phyloP scores from a whole-genome alignment of 2,329 filamentous ascomycete genomes.

The Chaetomium globosum region DNA sequence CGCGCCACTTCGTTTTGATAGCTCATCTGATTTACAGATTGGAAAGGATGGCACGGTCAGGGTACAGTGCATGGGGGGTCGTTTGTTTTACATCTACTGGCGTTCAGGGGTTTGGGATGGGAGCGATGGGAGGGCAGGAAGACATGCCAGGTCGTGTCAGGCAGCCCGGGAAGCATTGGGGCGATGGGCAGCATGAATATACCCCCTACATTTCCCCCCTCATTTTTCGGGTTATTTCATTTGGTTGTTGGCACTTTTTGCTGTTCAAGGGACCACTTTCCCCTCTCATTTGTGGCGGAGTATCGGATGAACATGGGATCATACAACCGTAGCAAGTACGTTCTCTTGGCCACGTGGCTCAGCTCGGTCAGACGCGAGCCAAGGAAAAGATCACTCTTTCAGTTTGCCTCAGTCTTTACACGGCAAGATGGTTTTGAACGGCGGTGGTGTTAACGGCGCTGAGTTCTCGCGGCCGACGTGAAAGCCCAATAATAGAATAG shows the following conservation, averaged over 20 bases:
- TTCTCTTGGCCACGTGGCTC: not conserved
- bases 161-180: not conserved
- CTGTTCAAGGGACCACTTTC: conserved; percentile 1
- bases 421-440: not conserved
- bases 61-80: conserved; percentile 1
- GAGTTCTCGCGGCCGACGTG: not conserved
- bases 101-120: not conserved
- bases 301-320: not conserved
- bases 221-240: not conserved
- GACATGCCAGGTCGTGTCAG: not conserved
- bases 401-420: not conserved
- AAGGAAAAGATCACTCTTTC: not conserved
- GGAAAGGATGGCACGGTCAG: not conserved
- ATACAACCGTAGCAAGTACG: not conserved
- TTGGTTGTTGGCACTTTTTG: not conserved
- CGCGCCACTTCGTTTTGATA: conserved; percentile 1
- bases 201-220: conserved; percentile 11
- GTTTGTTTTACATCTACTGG: conserved; percentile 17
- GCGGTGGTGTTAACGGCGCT: not conserved
- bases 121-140: not conserved
- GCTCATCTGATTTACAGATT: conserved; percentile 14
- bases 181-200: conserved; percentile 21
- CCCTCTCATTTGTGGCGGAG: conserved; percentile 9
- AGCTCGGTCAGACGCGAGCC: not conserved
- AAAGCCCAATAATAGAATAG: not conserved